A percentile compares a stretch with the other conserved stretches of the same genome.
These are phyloP conservation scores for Aspergillus sp. DNA, from an alignment of 2,329 filamentous ascomycete genomes.

Conservation along the genomic window DNA sequence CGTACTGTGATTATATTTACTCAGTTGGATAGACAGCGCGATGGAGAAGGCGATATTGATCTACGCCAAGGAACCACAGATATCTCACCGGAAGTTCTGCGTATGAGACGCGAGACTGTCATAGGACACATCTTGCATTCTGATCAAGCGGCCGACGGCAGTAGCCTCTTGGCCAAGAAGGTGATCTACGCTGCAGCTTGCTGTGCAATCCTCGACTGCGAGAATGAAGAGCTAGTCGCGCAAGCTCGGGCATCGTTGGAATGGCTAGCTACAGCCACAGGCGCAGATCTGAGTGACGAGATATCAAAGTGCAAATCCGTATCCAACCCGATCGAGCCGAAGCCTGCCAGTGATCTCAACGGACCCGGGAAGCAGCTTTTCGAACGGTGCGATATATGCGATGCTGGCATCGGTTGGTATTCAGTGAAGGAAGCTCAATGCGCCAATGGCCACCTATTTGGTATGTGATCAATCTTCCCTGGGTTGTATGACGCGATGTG, in stretches of 20 bases:
- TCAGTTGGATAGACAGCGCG: slow-evolving; percentile 4
- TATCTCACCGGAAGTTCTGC: slow-evolving; percentile 8
- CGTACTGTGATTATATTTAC: slow-evolving; percentile 33
- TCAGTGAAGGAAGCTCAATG: slow-evolving; percentile 43
- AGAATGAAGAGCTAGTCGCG: slow-evolving; percentile 14
- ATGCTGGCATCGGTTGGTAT: slow-evolving; percentile 40
- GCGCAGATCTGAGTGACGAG: slow-evolving; percentile 25
- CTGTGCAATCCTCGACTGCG: slow-evolving; percentile 25
- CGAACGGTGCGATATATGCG: slow-evolving; percentile 49
- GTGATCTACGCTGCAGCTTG: slow-evolving; percentile 31
- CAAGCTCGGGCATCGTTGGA: slow-evolving; percentile 20
- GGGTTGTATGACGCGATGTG: not conserved
- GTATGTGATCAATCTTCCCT: slow-evolving; percentile 16
- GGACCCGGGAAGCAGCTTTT: slow-evolving; percentile 20
- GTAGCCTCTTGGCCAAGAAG: slow-evolving; percentile 19
- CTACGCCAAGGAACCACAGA: slow-evolving; percentile 8
- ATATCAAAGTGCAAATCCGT: slow-evolving; percentile 17
- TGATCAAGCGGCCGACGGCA: slow-evolving; percentile 6
- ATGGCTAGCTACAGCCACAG: slow-evolving; percentile 19
- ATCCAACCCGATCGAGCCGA: slow-evolving; percentile 15
- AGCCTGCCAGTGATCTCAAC: slow-evolving; percentile 14
- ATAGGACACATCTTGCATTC: slow-evolving; percentile 22
- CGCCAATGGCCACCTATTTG: slow-evolving; percentile 44
- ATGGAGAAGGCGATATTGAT: slow-evolving; percentile 6
- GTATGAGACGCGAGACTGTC: slow-evolving; percentile 15